Evolutionary conservation across 2,329 filamentous ascomycete genomes (phyloP).

Genomic region (Fusarium sp.): DNA sequence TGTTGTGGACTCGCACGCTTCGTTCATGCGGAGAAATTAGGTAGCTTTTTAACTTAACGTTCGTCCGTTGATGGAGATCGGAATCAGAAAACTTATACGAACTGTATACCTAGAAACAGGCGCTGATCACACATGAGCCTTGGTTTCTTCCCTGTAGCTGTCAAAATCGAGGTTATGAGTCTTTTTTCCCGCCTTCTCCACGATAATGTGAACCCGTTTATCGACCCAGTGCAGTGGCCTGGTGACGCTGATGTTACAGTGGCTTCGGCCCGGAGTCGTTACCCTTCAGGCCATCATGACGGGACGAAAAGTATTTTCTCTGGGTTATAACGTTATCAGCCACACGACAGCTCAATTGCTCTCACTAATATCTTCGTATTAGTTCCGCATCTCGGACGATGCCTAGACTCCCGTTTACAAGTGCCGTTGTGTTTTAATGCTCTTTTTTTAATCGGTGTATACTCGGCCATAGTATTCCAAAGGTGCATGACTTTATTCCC

Average conservation of each 20-base stretch:
- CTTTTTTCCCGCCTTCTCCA: neutral
- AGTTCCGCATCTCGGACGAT: neutral
- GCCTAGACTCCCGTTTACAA: neutral
- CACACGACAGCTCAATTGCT: neutral
- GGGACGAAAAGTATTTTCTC: neutral
- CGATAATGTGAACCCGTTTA: neutral
- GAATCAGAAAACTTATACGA: neutral
- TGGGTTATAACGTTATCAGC: neutral
- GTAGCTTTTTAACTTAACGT: neutral
- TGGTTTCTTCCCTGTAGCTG: constrained; percentile 11
- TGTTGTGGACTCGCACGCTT: constrained; percentile 14
- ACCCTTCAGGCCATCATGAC: neutral
- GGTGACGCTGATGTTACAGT: constrained; percentile 15
- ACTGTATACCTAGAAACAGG: constrained; percentile 8
- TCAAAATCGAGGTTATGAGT: neutral
- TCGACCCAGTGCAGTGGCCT: constrained; percentile 20
- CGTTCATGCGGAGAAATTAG: constrained; percentile 11
- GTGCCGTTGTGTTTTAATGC: neutral
- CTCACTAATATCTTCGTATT: neutral
- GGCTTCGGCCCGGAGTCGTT: neutral
- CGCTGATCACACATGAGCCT: neutral
- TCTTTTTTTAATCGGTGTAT: neutral
- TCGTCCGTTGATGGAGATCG: neutral
- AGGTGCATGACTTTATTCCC: constrained; percentile 3
- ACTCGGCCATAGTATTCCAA: neutral